Conservation (phyloP, 2,329 filamentous ascomycete genomes). For the Xylariaceae sp. region DNA sequence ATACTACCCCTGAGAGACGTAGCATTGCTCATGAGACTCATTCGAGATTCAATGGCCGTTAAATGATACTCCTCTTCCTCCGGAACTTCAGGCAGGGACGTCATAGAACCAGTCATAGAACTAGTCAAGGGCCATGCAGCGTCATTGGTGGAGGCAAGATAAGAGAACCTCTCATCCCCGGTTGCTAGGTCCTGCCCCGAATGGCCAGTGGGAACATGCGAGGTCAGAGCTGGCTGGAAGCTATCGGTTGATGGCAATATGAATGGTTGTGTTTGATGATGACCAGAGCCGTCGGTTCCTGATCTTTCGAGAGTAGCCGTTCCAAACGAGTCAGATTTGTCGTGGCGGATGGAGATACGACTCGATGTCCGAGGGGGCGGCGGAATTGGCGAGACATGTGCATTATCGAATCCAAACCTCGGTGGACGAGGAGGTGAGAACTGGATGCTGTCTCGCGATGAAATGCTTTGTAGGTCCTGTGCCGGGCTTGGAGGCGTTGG, state of each 20-base stretch:
- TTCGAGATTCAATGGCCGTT: constrained; percentile 46
- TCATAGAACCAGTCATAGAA: constrained; percentile 43
- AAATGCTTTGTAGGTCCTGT: constrained; percentile 49
- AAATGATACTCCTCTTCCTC: constrained; percentile 64
- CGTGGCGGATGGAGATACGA: constrained; percentile 54
- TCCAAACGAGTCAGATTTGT: constrained; percentile 48
- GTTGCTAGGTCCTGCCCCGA: constrained; percentile 15
- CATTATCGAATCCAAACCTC: constrained; percentile 50
- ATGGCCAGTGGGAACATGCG: constrained; percentile 14
- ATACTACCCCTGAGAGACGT: constrained; percentile 61
- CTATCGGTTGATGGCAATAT: constrained; percentile 25
- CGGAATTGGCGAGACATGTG: constrained; percentile 49
- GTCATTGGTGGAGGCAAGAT: constrained; percentile 52
- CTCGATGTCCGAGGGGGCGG: constrained; percentile 61
- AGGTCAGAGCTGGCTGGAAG: constrained; percentile 13
- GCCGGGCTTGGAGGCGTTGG: constrained; percentile 41
- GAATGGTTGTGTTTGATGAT: constrained; percentile 54
- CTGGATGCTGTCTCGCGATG: constrained; percentile 58
- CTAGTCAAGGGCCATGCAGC: constrained; percentile 53
- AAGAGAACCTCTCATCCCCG: constrained; percentile 36
- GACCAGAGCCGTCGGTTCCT: constrained; percentile 51
- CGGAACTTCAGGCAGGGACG: constrained; percentile 62
- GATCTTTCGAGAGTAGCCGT: constrained; percentile 49
- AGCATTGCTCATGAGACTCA: constrained; percentile 54
- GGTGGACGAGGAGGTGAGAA: constrained; percentile 56